A percentile compares a stretch with the other conserved stretches of the same genome.
phyloP scores from a whole-genome alignment of 2,329 filamentous ascomycete genomes.

The Fusarium sp. region DNA sequence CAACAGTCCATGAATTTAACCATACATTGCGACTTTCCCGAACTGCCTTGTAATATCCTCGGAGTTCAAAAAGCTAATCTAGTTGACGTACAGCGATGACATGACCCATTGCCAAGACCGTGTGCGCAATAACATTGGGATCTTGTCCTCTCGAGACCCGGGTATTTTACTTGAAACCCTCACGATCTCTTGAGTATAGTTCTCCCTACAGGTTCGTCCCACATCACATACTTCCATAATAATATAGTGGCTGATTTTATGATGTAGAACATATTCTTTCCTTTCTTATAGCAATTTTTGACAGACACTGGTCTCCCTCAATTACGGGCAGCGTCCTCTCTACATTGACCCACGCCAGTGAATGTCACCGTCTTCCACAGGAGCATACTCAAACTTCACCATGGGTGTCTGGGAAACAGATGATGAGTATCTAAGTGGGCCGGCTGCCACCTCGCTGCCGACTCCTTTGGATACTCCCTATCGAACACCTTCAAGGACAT shows the following conservation, averaged over 20 bases:
- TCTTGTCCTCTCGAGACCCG: conserved; percentile 14
- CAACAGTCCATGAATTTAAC: neutral
- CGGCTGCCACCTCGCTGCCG: conserved; percentile 70
- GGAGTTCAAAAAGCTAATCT: conserved; percentile 6
- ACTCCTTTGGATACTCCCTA: conserved; percentile 79
- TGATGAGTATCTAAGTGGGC: conserved; percentile 66
- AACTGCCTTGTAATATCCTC: neutral
- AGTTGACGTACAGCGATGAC: conserved; percentile 13
- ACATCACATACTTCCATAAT: neutral
- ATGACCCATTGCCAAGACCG: conserved; percentile 7
- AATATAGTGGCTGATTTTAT: neutral
- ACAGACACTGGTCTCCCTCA: neutral
- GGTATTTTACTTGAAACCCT: neutral
- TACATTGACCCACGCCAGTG: neutral
- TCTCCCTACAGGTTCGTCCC: neutral
- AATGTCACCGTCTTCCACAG: neutral
- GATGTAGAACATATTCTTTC: neutral
- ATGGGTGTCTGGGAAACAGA: conserved; percentile 73
- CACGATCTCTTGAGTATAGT: neutral
- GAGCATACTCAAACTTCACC: conserved; percentile 29
- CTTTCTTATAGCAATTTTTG: neutral
- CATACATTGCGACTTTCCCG: neutral
- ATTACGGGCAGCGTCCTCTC: neutral
- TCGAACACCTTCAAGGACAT: conserved; percentile 74
- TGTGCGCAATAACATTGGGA: conserved; percentile 4